Base-by-base conservation (phyloP, 768 basidiomycete species). In the Pleurotus eryngii region DNA sequence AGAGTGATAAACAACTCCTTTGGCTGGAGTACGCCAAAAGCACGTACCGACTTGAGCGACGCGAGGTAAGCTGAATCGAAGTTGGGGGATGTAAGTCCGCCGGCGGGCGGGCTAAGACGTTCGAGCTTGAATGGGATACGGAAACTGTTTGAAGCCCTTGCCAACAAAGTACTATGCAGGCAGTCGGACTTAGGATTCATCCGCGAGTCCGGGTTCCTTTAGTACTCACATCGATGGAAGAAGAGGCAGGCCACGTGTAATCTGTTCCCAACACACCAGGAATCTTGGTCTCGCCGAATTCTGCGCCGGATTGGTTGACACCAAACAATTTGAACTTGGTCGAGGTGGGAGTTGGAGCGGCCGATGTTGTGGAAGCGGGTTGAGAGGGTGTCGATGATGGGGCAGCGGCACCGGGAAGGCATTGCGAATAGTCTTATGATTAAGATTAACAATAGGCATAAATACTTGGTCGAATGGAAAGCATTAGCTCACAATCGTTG, bases 321-420 rank as follows among this genome's bases (percentile, higher is more conserved):
- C 84, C 85, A 59, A 85, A 84, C 73, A 69, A 83, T 64, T 77
- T 73, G 77, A 86, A 85, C 66, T 83, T 84, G 46, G 81, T 83
- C 27, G 72, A 58, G 53, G 69, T 71, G 27, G 63, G 67, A 38
- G 59, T 63, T 20, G 67, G 61, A 9, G 65, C 62, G 48, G 72
- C 57, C 14, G 67, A 51, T 4, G 71, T 63, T 22, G 72, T 61
- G 3, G 74, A 65, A 2, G 68, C 59, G 9, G 72, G 64, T 18
- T 60, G 60, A 3, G 65, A n/a, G 17, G 72, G 65, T 4, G 70
- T 65, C 15, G 68, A 57, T 0, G 72, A 63, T 9, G 67, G 61
- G 5, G 70, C 60, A 5, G 69, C 64, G 8, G 62, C 56, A 18
- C 63, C 67, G 5, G 78, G 77, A 45, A 72, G 67, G 62, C 81